A percentile compares a stretch with the other conserved stretches of the same genome.
These are phyloP conservation scores for Scheffersomyces segobiensis DNA, from an alignment of 1,139 yeast genomes.

Conservation along the genomic window DNA sequence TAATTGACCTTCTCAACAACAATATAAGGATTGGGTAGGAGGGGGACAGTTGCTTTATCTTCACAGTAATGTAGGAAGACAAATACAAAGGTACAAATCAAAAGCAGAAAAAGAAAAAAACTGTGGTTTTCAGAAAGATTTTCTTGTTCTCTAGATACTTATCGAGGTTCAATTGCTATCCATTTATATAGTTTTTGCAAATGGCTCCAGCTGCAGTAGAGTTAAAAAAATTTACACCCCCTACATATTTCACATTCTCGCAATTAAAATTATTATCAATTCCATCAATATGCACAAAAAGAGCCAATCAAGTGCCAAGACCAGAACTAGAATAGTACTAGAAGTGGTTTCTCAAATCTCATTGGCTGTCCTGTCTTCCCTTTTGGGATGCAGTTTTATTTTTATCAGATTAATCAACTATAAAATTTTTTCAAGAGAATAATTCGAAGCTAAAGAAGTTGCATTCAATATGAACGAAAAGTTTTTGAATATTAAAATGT, in stretches of 20 bases:
- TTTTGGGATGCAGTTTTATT: not conserved
- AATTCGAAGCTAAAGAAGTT: not conserved
- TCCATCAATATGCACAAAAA: not conserved
- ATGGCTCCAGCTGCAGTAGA: not conserved
- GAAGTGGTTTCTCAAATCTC: not conserved
- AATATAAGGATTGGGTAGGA: not conserved
- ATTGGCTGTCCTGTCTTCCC: not conserved
- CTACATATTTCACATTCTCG: not conserved
- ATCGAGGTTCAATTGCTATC: not conserved
- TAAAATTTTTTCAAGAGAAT: too few relatives aligned
- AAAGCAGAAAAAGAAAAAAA: not conserved
- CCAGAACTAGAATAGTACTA: not conserved
- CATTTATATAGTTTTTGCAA: not conserved
- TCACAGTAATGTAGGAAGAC: not conserved
- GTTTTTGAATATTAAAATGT: too few relatives aligned
- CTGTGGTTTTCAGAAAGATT: not conserved
- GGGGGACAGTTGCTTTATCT: not conserved
- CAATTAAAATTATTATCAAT: not conserved
- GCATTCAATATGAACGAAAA: not conserved
- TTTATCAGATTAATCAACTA: not conserved
- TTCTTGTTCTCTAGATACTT: not conserved
- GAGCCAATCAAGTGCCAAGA: not conserved
- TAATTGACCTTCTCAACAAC: not conserved
- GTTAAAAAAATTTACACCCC: not conserved
- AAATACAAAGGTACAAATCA: not conserved